Evolutionary conservation across 768 basidiomycete genomes (phyloP), one percentile per base, ranked within the genome.

Genomic region (Xerocomus potaroensis): DNA sequence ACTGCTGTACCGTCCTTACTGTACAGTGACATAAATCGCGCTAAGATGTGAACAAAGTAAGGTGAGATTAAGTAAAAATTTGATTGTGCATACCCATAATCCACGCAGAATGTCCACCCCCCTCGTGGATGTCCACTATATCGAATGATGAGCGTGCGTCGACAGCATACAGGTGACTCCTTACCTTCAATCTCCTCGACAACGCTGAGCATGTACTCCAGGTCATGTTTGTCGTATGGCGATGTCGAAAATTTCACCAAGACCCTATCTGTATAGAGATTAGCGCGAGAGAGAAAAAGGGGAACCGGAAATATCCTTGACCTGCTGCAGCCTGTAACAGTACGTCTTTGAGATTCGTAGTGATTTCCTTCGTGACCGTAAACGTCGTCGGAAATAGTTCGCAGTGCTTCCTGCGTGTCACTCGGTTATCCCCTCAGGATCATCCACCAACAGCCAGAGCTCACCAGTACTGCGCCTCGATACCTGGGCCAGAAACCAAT

Each of bases 171-270:
- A 19, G 8, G 36, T 8, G 18, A 23, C n/a, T n/a, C 7, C 43
- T 21, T 14, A 60, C 65, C 48, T 41, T 62, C 53, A 5, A 66
- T 53, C 18, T 67, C 63, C 27, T 59, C 65, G 30, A 65, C 53
- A 26, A 66, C 8, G 4, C 54, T 49, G 14, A 65, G 19, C 63
- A 65, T 67, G n/a, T 54, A 58, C 30, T 30, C 50, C 9, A 65
- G 41, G 24, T 53, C 52, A 5, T 53, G 10, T 47, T 50, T 60
- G 41, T 32, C 36, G 15, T 60, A 65, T 11, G 65, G 63, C 12
- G 63, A 65, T 7, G 63, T 65, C 39, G 63, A 67, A 41, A 67
- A 65, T n/a, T 65, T 65, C 0, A 58, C 61, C 26, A 63, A 45
- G 11, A 67, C 31, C 30, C 65, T 57, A 42, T 65, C 63, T 65